phyloP scores from a whole-genome alignment of 805 yeast genomes.

The Cyberlindnera mississippiensis region DNA sequence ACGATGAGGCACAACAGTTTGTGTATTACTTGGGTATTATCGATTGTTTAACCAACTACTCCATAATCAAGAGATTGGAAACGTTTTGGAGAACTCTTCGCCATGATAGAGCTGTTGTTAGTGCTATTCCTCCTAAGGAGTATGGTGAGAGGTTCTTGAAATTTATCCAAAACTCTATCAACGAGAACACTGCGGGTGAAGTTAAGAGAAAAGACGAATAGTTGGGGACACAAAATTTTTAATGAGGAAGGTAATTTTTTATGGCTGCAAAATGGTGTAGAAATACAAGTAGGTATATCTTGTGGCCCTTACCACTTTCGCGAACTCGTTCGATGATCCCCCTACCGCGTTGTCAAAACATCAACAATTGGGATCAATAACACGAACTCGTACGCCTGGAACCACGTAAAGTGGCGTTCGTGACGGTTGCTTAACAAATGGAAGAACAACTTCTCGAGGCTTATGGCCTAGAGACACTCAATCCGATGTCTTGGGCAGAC shows the following conservation, averaged over 20 bases:
- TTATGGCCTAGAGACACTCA: slow-evolving; percentile 41
- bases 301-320: too few species aligned
- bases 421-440: too few species aligned
- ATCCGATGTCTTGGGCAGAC: slow-evolving; percentile 39
- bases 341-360: too few species aligned
- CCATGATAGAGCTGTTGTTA: slow-evolving; percentile 64
- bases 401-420: too few species aligned
- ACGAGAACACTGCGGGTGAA: slow-evolving; percentile 24
- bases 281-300: too few species aligned
- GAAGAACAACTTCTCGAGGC: slow-evolving; percentile 31
- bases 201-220: slow-evolving; percentile 7
- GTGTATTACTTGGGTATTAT: slow-evolving; percentile 91
- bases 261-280: too few species aligned
- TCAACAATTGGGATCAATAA: too few species aligned
- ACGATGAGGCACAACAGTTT: slow-evolving; percentile 56
- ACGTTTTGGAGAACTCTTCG: slow-evolving; percentile 78
- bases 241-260: too few species aligned
- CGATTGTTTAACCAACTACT: slow-evolving; percentile 85
- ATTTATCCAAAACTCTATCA: slow-evolving; percentile 51
- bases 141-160: slow-evolving; percentile 82
- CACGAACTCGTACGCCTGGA: too few species aligned
- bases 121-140: slow-evolving; percentile 87
- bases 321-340: too few species aligned
- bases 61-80: slow-evolving; percentile 70
- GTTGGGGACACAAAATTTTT: too few species aligned